phyloP scores from a whole-genome alignment of 1,284 basidiomycete species.

The Binderoboletus segoi region DNA sequence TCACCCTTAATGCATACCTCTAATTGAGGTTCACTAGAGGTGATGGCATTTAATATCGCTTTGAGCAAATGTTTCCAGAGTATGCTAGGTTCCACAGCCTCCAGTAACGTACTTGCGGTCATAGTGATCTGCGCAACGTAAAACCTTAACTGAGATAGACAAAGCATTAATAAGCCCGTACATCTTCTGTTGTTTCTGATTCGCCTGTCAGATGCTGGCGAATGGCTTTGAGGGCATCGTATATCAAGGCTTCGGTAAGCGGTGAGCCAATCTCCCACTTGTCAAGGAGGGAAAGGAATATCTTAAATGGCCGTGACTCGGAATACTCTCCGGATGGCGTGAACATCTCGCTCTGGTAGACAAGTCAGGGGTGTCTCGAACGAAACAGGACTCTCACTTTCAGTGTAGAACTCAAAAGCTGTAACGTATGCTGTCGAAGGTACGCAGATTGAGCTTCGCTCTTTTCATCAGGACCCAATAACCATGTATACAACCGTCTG shows the following conservation, averaged over 20 bases:
- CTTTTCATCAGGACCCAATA: conserved; percentile 82
- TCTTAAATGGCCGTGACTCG: conserved; percentile 88
- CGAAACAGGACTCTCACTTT: conserved; percentile 45
- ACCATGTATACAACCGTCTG: conserved; percentile 91
- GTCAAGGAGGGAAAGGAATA: conserved; percentile 93
- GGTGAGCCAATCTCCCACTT: conserved; percentile 94
- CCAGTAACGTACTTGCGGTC: conserved; percentile 89
- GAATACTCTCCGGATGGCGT: conserved; percentile 68
- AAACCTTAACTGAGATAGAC: conserved; percentile 11
- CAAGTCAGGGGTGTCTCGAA: conserved; percentile 3
- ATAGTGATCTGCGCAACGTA: conserved; percentile 60
- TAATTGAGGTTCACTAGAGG: conserved; percentile 40
- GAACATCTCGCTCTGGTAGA: conserved; percentile 70
- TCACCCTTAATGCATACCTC: conserved; percentile 45
- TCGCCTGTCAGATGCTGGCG: conserved; percentile 56
- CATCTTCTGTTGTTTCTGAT: conserved; percentile 62
- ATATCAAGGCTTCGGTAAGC: conserved; percentile 77
- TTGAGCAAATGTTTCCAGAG: conserved; percentile 81
- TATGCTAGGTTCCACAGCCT: conserved; percentile 87
- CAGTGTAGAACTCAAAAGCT: conserved; percentile 68
- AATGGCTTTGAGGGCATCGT: conserved; percentile 79
- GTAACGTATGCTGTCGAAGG: conserved; percentile 68
- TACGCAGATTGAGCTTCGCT: conserved; percentile 73
- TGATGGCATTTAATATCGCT: conserved; percentile 56
- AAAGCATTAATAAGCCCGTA: conserved; percentile 35